These are phyloP conservation scores for Lunularia cruciata DNA, from an alignment of 225 moss, liverwort and hornwort genomes.

Conservation along the genomic window DNA sequence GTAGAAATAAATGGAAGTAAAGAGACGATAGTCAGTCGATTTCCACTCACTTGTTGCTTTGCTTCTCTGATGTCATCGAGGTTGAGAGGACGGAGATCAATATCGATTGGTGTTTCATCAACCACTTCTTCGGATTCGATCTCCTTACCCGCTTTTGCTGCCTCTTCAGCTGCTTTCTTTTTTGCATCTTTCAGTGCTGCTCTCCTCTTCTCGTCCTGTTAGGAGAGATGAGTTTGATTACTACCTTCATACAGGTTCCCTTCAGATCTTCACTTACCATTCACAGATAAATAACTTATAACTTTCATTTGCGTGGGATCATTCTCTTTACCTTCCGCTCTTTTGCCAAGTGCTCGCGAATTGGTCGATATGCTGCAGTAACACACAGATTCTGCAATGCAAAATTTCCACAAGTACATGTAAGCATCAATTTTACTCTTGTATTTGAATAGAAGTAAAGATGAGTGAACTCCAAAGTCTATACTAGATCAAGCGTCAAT, in stretches of 20 bases:
- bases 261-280: too few species aligned
- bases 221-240: too few species aligned
- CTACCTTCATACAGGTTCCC: too few species aligned
- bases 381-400: slow-evolving; percentile 50
- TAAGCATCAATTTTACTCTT: too few species aligned
- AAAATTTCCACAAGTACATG: too few species aligned
- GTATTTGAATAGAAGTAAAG: too few species aligned
- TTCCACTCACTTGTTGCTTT: slow-evolving; percentile 42
- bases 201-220: slow-evolving; percentile 41
- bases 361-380: slow-evolving; percentile 44
- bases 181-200: slow-evolving; percentile 28
- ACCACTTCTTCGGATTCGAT: slow-evolving; percentile 4
- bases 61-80: slow-evolving; percentile 51
- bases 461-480: too few species aligned
- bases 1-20: background rate
- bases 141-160: slow-evolving; percentile 9
- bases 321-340: slow-evolving; percentile 42
- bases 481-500: background rate
- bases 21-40: background rate
- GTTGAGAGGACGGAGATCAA: slow-evolving; percentile 39
- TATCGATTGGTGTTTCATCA: slow-evolving; percentile 24
- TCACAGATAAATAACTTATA: too few species aligned
- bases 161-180: slow-evolving; percentile 12
- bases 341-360: slow-evolving; percentile 40
- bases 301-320: too few species aligned